These are phyloP conservation scores for Fonsecaea nubica DNA, from an alignment of 2,329 filamentous ascomycete genomes.

Conservation along the genomic window DNA sequence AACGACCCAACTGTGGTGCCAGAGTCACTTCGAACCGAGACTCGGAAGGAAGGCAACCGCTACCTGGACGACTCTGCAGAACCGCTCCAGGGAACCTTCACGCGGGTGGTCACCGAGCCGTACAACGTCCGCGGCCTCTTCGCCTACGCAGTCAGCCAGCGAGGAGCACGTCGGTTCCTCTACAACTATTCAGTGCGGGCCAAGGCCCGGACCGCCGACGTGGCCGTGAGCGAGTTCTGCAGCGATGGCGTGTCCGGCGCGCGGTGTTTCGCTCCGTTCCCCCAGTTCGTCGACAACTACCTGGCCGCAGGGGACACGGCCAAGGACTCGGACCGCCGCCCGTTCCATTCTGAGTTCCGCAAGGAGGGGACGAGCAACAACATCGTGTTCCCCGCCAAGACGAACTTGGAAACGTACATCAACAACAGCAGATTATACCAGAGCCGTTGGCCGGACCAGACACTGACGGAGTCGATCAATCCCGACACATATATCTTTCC, in stretches of 20 bases:
- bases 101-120: neutral
- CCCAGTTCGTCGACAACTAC: neutral
- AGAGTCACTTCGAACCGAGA: neutral
- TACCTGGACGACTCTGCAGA: neutral
- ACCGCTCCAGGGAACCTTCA: neutral
- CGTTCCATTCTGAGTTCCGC: neutral
- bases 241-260: neutral
- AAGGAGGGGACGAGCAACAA: neutral
- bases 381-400: neutral
- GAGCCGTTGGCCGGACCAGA: neutral
- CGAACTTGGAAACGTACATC: neutral
- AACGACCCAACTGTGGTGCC: constrained; percentile 42
- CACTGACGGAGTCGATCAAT: neutral
- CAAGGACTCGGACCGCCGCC: neutral
- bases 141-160: neutral
- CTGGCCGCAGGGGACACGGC: neutral
- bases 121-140: neutral
- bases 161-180: neutral
- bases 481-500: neutral
- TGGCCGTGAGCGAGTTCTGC: neutral
- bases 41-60: neutral
- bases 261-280: neutral
- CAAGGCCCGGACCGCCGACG: neutral
- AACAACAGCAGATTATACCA: neutral
- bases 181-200: neutral